These are phyloP conservation scores for Alternaria sp. DNA, from an alignment of 2,329 filamentous ascomycete genomes.

Conservation along the genomic window DNA sequence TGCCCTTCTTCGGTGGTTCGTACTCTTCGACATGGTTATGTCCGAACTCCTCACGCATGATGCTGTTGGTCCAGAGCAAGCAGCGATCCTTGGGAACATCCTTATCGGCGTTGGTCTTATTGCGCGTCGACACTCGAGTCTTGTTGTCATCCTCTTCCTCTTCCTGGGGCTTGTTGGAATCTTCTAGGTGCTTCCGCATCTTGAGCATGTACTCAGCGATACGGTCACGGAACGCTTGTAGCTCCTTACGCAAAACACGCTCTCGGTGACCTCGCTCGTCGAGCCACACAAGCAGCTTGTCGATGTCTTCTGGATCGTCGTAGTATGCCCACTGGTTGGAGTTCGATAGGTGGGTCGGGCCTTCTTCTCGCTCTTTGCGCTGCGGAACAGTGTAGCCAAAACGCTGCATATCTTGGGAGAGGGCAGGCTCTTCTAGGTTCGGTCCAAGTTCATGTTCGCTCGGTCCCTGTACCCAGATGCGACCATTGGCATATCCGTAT, in stretches of 20 bases:
- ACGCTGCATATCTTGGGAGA: conserved; percentile 77
- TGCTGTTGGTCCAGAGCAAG: conserved; percentile 71
- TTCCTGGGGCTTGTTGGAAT: conserved; percentile 60
- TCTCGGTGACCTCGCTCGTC: conserved; percentile 89
- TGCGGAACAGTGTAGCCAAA: conserved; percentile 86
- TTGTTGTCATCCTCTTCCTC: conserved; percentile 57
- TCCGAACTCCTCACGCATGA: conserved; percentile 66
- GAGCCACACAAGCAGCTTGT: conserved; percentile 85
- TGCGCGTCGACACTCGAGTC: conserved; percentile 69
- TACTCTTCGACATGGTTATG: conserved; percentile 67
- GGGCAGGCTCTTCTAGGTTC: conserved; percentile 64
- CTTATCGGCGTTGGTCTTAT: conserved; percentile 66
- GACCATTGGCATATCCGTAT: conserved; percentile 91
- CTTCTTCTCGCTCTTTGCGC: conserved; percentile 87
- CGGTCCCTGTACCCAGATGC: conserved; percentile 95
- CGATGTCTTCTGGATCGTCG: conserved; percentile 79
- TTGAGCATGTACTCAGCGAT: conserved; percentile 83
- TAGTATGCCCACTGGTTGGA: conserved; percentile 92
- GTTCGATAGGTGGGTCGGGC: conserved; percentile 76
- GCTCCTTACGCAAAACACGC: conserved; percentile 85
- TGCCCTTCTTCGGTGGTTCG: conserved; percentile 59
- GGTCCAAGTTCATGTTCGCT: conserved; percentile 80
- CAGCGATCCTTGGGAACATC: conserved; percentile 65
- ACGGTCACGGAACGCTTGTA: conserved; percentile 76
- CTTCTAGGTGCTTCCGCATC: conserved; percentile 75